Evolutionary conservation across 257 asterid genomes (phyloP), one percentile per base, ranked within the genome.

Genomic region (Solanum lycopersicoides): DNA sequence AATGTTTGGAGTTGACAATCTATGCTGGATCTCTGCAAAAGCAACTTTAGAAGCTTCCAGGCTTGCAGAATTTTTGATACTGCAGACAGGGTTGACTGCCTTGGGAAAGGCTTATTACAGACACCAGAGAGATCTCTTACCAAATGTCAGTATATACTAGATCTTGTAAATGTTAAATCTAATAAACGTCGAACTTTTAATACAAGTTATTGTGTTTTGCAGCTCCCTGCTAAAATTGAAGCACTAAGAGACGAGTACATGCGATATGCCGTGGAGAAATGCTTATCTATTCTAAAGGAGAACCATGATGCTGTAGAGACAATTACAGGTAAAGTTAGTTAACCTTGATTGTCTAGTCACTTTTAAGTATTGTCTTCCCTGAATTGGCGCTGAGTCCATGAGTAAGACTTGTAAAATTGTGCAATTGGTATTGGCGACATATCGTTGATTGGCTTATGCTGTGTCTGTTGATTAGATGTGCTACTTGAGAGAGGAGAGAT

Each of bases 51-150:
- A 94, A 92, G 98, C 99, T 89, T 94, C 98, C 56, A 92, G 94
- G 90, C 97, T 93, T 80, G 93, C 93, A n/a, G 98, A 95, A 85
- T 92, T 93, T 90, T 91, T 97, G 87, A 97, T 97, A 89, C 89
- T 95, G 89, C 98, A 93, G 93, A 95, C 98, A 18, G 99, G 99
- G 91, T 93, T 95, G 98, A 97, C 99, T 86, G 98, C 98, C 84
- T 93, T 97, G 4, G 99, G 99, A 89, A 97, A 95, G 91, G 95
- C 98, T 91, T 92, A 87, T 75, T 97, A 95, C 92, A 92, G 96
- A 93, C 93, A 89, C 88, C 93, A 92, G 91, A 91, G 92, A 25
- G 99, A 97, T 90, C 93, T 97, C 80, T 95, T 97, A 90, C 98
- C 99, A 88, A 97, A 95, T 91, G 99, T 97, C 89, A 91, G 95